These are phyloP conservation scores for Hirschioporus abietinus DNA, from an alignment of 768 basidiomycete species.

Conservation along the genomic window DNA sequence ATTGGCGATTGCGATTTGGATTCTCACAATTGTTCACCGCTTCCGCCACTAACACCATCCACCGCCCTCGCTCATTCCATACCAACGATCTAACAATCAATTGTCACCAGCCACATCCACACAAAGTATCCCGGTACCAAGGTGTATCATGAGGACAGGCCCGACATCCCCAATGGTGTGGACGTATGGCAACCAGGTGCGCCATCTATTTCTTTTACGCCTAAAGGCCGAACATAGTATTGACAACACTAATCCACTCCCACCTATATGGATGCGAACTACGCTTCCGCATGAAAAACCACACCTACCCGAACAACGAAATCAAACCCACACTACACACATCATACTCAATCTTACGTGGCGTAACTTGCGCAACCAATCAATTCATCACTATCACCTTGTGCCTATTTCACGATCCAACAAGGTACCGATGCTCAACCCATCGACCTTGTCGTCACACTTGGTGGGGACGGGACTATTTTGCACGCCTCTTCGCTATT, in stretches of 20 bases:
- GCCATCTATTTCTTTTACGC: slow-evolving; percentile 12
- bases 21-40: not conserved
- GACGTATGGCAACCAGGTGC: slow-evolving; percentile 63
- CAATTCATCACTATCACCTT: too few species aligned
- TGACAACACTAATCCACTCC: not conserved
- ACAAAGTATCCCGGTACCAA: slow-evolving; percentile 53
- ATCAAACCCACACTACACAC: too few species aligned
- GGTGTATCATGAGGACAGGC: slow-evolving; percentile 61
- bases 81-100: not conserved
- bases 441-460: slow-evolving; percentile 83
- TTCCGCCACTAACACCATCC: not conserved
- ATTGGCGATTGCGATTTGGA: not conserved
- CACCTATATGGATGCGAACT: not conserved
- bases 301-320: too few species aligned
- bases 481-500: slow-evolving; percentile 91
- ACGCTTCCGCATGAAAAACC: too few species aligned
- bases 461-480: slow-evolving; percentile 95
- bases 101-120: slow-evolving; percentile 45
- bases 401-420: too few species aligned
- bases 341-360: not conserved
- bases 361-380: too few species aligned
- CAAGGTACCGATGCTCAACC: slow-evolving; percentile 46
- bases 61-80: not conserved
- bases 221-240: too few species aligned
- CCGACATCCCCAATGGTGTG: slow-evolving; percentile 59